A percentile compares a stretch with the other conserved stretches of the same genome.
Evolutionary conservation across 2,329 filamentous ascomycete species (phyloP).

Genomic region (Aaosphaeria pasadenensis): DNA sequence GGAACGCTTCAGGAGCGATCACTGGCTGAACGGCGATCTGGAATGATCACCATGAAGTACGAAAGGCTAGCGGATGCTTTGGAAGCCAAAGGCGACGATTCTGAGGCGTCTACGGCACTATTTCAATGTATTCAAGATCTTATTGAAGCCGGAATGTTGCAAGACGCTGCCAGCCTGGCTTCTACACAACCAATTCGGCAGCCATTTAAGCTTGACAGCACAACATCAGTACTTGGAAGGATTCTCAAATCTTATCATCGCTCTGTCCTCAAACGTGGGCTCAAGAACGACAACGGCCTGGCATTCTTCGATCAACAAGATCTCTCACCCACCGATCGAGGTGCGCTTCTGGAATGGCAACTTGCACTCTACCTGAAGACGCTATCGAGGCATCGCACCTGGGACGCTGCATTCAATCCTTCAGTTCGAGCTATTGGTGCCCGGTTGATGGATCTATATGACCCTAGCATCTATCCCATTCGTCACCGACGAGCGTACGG

Average conservation of each 20-base stretch:
- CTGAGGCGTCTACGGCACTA: conserved; percentile 59
- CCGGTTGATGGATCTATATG: conserved; percentile 28
- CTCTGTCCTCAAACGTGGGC: conserved; percentile 40
- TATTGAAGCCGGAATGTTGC: conserved; percentile 57
- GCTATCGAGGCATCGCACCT: conserved; percentile 26
- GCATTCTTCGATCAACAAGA: conserved; percentile 34
- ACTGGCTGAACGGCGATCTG: conserved; percentile 55
- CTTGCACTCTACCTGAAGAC: conserved; percentile 29
- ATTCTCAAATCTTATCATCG: conserved; percentile 60
- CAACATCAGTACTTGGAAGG: conserved; percentile 55
- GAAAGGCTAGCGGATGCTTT: conserved; percentile 65
- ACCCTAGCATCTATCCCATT: conserved; percentile 24
- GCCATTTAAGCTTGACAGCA: conserved; percentile 53
- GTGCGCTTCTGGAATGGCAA: conserved; percentile 43
- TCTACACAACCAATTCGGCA: conserved; percentile 48
- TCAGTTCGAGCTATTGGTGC: conserved; percentile 19
- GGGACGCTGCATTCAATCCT: conserved; percentile 21
- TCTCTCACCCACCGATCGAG: conserved; percentile 27
- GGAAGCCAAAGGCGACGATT: conserved; percentile 50
- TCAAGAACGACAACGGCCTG: conserved; percentile 52
- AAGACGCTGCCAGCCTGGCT: conserved; percentile 52
- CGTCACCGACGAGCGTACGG: conserved; percentile 25
- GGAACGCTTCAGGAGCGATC: conserved; percentile 58
- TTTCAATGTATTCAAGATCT: conserved; percentile 61
- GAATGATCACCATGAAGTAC: conserved; percentile 61